phyloP scores from a whole-genome alignment of 1,139 yeast genomes.

The Pichia terricola region DNA sequence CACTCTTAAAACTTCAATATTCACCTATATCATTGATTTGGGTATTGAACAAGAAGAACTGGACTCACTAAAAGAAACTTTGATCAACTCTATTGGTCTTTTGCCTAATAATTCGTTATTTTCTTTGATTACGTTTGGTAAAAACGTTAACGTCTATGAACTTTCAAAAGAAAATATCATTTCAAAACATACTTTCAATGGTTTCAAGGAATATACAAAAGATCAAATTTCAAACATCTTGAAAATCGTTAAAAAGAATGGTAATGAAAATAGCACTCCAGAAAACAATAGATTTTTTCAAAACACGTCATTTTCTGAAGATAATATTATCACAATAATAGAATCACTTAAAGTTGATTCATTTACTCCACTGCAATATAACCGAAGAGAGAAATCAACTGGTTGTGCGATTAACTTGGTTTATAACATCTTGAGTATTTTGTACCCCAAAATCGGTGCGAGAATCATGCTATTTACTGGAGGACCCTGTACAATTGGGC shows the following conservation, averaged over 20 bases:
- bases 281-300: conserved; percentile 31
- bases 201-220: conserved; percentile 42
- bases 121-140: conserved; percentile 55
- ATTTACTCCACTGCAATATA: conserved; percentile 39
- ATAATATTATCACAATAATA: conserved; percentile 41
- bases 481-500: conserved; percentile 52
- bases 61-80: conserved; percentile 49
- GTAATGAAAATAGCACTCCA: conserved; percentile 3
- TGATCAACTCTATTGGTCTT: conserved; percentile 43
- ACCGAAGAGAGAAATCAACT: conserved; percentile 50
- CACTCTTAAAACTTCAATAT: conserved; percentile 38
- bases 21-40: conserved; percentile 59
- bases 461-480: conserved; percentile 51
- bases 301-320: conserved; percentile 45
- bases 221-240: conserved; percentile 44
- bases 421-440: conserved; percentile 37
- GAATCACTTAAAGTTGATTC: conserved; percentile 45
- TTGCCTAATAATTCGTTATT: conserved; percentile 53
- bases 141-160: conserved; percentile 56
- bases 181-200: conserved; percentile 44
- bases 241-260: conserved; percentile 40
- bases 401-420: conserved; percentile 65
- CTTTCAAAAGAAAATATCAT: conserved; percentile 29
- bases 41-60: conserved; percentile 40
- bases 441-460: conserved; percentile 45